Conservation (phyloP, 2,329 filamentous ascomycete genomes). For the Microsporum audouinii region DNA sequence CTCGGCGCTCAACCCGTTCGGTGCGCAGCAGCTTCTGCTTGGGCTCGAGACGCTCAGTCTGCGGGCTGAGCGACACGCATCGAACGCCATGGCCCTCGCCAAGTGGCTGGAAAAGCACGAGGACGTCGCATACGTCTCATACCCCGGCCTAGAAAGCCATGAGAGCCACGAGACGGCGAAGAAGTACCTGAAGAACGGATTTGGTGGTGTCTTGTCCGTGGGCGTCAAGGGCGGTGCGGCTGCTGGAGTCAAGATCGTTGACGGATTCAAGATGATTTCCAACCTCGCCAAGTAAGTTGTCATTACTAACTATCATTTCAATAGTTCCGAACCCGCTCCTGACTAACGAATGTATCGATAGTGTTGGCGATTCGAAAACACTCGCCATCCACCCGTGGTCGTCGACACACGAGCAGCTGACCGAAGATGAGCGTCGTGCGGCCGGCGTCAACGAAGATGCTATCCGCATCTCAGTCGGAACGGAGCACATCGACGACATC, state of each 20-base stretch:
- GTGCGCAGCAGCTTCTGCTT: slow-evolving; percentile 79
- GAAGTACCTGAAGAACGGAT: slow-evolving; percentile 74
- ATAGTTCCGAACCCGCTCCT: background rate
- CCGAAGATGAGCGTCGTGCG: slow-evolving; percentile 63
- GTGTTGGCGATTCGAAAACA: slow-evolving; percentile 87
- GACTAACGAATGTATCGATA: slow-evolving; percentile 15
- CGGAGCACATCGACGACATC: slow-evolving; percentile 94
- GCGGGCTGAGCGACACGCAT: slow-evolving; percentile 72
- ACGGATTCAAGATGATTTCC: slow-evolving; percentile 87
- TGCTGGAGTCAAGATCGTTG: slow-evolving; percentile 80
- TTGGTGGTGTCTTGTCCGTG: slow-evolving; percentile 83
- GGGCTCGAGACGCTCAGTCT: slow-evolving; percentile 84
- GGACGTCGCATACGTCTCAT: slow-evolving; percentile 86
- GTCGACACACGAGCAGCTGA: slow-evolving; percentile 87
- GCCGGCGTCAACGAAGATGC: slow-evolving; percentile 81
- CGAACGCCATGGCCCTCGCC: slow-evolving; percentile 70
- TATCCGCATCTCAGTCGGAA: slow-evolving; percentile 90
- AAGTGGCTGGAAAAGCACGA: slow-evolving; percentile 71
- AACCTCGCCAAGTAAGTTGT: slow-evolving; percentile 68
- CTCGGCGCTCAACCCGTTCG: slow-evolving; percentile 74
- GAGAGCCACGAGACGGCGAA: slow-evolving; percentile 67
- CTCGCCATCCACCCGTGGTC: slow-evolving; percentile 91
- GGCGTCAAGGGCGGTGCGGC: slow-evolving; percentile 78
- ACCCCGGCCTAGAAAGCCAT: slow-evolving; percentile 77
- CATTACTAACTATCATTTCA: background rate